Base-by-base conservation (phyloP, 371 early-diverging fungal genomes). In the Lichtheimia ramosa region DNA sequence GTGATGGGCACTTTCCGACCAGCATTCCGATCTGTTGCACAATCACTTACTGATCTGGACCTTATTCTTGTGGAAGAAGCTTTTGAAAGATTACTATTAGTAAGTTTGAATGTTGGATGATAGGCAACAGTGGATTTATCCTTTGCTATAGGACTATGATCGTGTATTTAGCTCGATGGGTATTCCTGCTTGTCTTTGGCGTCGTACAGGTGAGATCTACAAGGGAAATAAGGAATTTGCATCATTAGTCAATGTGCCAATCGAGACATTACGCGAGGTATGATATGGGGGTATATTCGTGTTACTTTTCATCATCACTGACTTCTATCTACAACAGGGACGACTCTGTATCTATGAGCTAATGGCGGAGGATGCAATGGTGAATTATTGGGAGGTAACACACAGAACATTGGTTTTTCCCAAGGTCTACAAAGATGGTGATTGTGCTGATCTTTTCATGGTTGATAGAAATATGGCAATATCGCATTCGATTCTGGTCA, bases 141-240 rank as follows among this genome's bases (percentile, higher is more conserved):
- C 46, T 46, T 46, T 46, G 60, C 40, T 54, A 60, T 60, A 85
- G 86, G 96, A 94, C 64, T 96, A 94, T 58, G 93, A 92, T 73
- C 88, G 94, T 52, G 91, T 94, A 34, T 96, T 97, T 66, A 90
- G 91, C 56, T 81, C 93, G 14, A 93, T 96, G 91, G 97, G 94
- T 34, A 88, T 95, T 23, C 97, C 97, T 0, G 90, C 95, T 25
- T 95, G 95, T 67, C 70, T 96, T 27, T 96, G 96, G 97, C 84
- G 97, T 14, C 84, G 97, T 27, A 95, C 96, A 0, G 97, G 97
- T 41, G 96, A 97, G 68, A 96, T 97, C 25, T 95, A 91, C 80
- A 95, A 94, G 65, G 92, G 93, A 8, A 97, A 97, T 77, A 89
- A 91, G 64, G 95, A 94, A 74, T 97, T 97, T 84, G 95, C 96